A percentile compares a stretch with the other conserved stretches of the same genome.
phyloP scores from a whole-genome alignment of 176 grass and related monocot species.

The Puccinellia tenuiflora region DNA sequence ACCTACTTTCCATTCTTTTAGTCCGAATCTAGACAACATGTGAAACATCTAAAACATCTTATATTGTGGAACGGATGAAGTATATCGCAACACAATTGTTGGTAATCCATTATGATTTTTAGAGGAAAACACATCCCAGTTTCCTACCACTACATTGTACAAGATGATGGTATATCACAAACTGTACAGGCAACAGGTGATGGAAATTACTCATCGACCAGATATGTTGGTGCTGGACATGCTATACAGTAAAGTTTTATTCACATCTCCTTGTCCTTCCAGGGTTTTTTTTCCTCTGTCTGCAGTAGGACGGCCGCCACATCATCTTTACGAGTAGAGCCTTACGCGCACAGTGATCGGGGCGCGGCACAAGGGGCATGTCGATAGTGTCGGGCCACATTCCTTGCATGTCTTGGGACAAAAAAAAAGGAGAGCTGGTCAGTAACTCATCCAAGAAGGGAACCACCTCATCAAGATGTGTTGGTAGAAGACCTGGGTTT shows the following conservation, averaged over 20 bases:
- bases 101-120: background rate
- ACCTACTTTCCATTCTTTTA: too few species aligned
- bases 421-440: background rate
- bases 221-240: background rate
- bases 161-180: background rate
- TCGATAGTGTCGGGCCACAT: slow-evolving; percentile 57
- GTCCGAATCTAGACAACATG: too few species aligned
- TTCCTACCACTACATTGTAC: background rate
- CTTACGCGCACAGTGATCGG: slow-evolving; percentile 58
- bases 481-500: background rate
- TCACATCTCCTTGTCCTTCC: background rate
- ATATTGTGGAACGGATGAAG: too few species aligned
- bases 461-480: background rate
- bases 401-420: slow-evolving; percentile 82
- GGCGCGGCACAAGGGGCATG: slow-evolving; percentile 70
- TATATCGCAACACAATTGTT: background rate
- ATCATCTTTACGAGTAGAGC: slow-evolving; percentile 46
- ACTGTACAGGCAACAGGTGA: background rate
- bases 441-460: background rate
- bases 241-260: background rate
- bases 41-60: too few species aligned
- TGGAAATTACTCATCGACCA: background rate
- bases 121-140: background rate
- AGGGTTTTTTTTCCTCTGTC: background rate
- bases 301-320: background rate